Evolutionary conservation across 2,329 filamentous ascomycete genomes (phyloP).

Genomic region (Hymenoscyphus fraxineus): DNA sequence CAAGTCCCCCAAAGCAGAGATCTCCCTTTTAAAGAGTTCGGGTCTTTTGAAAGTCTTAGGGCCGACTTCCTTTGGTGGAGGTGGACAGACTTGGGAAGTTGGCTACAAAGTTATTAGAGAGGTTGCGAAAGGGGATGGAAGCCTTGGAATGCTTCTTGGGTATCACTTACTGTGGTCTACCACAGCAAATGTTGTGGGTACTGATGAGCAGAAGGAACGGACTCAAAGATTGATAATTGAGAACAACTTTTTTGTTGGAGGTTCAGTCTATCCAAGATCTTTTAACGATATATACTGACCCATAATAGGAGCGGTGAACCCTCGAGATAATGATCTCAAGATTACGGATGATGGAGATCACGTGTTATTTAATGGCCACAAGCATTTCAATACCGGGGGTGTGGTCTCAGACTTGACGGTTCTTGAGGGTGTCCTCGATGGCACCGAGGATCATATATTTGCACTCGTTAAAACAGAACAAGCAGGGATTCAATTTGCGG

Average conservation of each 20-base stretch:
- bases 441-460: slow-evolving; percentile 59
- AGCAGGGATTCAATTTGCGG: slow-evolving; percentile 50
- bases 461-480: slow-evolving; percentile 56
- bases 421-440: slow-evolving; percentile 58
- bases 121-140: slow-evolving; percentile 62
- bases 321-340: slow-evolving; percentile 57
- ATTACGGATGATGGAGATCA: slow-evolving; percentile 52
- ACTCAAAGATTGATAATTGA: slow-evolving; percentile 53
- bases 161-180: slow-evolving; percentile 64
- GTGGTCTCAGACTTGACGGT: slow-evolving; percentile 64
- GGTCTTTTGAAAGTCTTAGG: slow-evolving; percentile 49
- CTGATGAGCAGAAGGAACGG: slow-evolving; percentile 54
- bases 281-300: background rate
- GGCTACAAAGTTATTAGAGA: slow-evolving; percentile 58
- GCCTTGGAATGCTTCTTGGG: slow-evolving; percentile 61
- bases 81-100: slow-evolving; percentile 50
- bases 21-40: slow-evolving; percentile 48
- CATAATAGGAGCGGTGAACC: slow-evolving; percentile 54
- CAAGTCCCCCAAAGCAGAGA: slow-evolving; percentile 48
- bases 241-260: slow-evolving; percentile 65
- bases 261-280: slow-evolving; percentile 26
- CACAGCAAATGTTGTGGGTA: slow-evolving; percentile 58
- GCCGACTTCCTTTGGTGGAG: slow-evolving; percentile 48
- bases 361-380: slow-evolving; percentile 58
- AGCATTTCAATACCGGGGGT: slow-evolving; percentile 65